Evolutionary conservation across 805 yeast genomes (phyloP), one percentile per base, ranked within the genome.

Genomic region (Yarrowia sp.): DNA sequence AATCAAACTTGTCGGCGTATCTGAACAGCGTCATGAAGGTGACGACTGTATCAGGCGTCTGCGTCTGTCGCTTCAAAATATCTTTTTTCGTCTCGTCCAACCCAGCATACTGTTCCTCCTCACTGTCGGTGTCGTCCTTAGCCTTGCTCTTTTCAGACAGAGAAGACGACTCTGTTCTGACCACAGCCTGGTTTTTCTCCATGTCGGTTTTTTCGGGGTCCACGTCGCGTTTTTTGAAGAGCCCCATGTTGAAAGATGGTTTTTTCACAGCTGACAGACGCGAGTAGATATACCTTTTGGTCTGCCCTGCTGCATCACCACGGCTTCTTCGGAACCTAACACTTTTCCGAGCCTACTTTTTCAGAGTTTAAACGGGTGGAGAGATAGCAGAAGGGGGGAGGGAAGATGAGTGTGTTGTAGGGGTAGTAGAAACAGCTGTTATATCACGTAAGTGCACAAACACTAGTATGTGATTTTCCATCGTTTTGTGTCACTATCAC

Each of bases 1-100:
- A 57, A 50, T 78, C 81, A 44, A 43, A 58, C 15, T 67, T 65
- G 33, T 71, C 70, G 6, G 80, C 78, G 67, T 74, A 78, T 36
- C 76, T 68, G 67, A 70, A 78, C 28, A 78, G 68, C 1, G 77
- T 72, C 48, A 69, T 66, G 55, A 73, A 68, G 28, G 70, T 67
- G 13, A 74, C 73, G 1, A 66, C 65, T 3, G 69, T 68, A 11
- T 68, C 48, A 7, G 61, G 66, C 33, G 68, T 67, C 3, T 67
- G 60, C 5, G 74, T 70, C 68, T 77, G 81, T n/a, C 70, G 68
- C 36, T 75, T 69, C 32, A 78, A 70, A 9, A 76, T 69, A 13
- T 53, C 70, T 1, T 74, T 77, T 35, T 76, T 80, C 2, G 70
- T 68, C 6, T 69, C 67, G 7, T 75, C 69, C n/a, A 76, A 67